These are phyloP conservation scores for Amylocystis lapponica DNA, from an alignment of 768 basidiomycete species.

Conservation along the genomic window DNA sequence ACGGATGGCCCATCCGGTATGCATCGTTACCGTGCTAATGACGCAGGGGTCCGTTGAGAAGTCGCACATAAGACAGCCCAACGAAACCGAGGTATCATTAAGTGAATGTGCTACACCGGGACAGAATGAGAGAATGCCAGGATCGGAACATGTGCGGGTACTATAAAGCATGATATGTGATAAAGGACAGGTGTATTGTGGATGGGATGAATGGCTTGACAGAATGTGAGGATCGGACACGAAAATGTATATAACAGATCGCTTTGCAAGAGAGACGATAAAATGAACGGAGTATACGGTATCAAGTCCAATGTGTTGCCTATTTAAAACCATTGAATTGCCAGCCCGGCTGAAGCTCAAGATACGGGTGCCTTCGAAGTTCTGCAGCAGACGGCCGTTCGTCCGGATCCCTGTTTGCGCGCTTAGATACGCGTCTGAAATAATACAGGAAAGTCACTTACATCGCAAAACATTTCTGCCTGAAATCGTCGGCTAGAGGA, in stretches of 20 bases:
- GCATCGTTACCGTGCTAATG: too few species aligned
- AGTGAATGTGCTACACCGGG: slow-evolving; percentile 19
- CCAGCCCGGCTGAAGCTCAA: slow-evolving; percentile 64
- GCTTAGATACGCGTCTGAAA: background rate
- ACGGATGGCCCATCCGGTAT: too few species aligned
- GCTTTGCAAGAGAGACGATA: slow-evolving; percentile 1
- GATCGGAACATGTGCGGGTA: slow-evolving; percentile 13
- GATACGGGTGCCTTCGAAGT: slow-evolving; percentile 72
- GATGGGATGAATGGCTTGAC: too few species aligned
- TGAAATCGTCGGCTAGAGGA: slow-evolving; percentile 74
- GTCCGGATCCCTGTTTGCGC: slow-evolving; percentile 60
- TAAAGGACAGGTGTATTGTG: too few species aligned
- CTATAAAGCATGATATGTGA: slow-evolving; percentile 17
- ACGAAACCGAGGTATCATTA: slow-evolving; percentile 11
- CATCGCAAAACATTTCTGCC: slow-evolving; percentile 83
- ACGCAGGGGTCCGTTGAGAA: too few species aligned
- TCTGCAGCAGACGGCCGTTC: slow-evolving; percentile 75
- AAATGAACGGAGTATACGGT: slow-evolving; percentile 2
- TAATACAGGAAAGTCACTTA: slow-evolving; percentile 35
- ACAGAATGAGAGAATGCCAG: slow-evolving; percentile 9
- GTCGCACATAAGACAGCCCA: too few species aligned
- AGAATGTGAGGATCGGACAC: too few species aligned
- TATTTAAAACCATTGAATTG: slow-evolving; percentile 49
- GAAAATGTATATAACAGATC: too few species aligned
- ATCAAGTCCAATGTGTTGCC: too few species aligned